Evolutionary conservation across 208 protist species (phyloP).

Genomic region (Crithidia brevicula): DNA sequence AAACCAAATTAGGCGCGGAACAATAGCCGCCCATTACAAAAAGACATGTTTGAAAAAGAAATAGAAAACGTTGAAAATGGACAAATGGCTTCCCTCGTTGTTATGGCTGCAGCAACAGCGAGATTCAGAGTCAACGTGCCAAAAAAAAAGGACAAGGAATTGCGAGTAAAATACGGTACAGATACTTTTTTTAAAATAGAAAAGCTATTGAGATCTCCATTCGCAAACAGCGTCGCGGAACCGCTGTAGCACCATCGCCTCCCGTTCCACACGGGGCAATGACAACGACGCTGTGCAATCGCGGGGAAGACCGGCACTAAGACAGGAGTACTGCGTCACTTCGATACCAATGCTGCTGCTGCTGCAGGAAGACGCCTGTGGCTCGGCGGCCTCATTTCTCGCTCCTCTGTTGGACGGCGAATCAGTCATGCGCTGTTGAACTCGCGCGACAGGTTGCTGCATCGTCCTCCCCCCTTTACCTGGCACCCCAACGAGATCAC

Average conservation of each 20-base stretch:
- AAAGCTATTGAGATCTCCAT: conserved; percentile 6
- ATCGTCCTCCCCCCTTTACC: neutral
- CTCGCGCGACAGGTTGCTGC: neutral
- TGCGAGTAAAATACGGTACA: too few relatives aligned
- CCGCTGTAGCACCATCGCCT: conserved; percentile 16
- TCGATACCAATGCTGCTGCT: neutral
- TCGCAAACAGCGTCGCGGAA: conserved; percentile 23
- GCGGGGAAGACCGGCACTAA: neutral
- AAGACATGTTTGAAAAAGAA: too few relatives aligned
- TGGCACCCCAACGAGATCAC: too few relatives aligned
- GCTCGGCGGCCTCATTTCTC: neutral
- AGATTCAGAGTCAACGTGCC: too few relatives aligned
- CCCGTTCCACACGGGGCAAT: neutral
- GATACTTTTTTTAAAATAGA: too few relatives aligned
- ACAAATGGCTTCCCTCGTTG: too few relatives aligned
- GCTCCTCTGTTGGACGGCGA: neutral
- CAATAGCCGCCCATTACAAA: too few relatives aligned
- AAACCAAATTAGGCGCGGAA: conserved; percentile 7
- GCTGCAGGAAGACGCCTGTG: neutral
- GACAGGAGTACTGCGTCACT: conserved; percentile 29
- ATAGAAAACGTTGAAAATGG: too few relatives aligned
- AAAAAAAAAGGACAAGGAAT: too few relatives aligned
- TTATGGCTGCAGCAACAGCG: too few relatives aligned
- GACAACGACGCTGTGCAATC: neutral
- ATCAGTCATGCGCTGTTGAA: neutral